Evolutionary conservation across 345 rosid genomes (phyloP), one percentile per base, ranked within the genome.

Genomic region (Salix arbutifolia): DNA sequence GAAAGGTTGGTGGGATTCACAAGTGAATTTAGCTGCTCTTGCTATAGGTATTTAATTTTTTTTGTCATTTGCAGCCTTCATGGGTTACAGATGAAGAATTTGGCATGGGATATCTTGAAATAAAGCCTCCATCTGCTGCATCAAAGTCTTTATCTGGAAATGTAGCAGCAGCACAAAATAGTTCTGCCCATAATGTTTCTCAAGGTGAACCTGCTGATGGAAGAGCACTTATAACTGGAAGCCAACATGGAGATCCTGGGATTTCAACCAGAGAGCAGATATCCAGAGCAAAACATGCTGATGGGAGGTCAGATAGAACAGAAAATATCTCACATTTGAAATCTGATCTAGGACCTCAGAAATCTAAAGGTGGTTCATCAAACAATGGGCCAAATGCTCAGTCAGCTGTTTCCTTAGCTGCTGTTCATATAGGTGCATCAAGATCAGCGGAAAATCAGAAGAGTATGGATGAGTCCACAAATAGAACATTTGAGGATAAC

Each of bases 51-150:
- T 65, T 69, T 33, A 2, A 4, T 61, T 40, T 40, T 48, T 70
- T 67, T 77, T 69, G 9, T 69, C 40, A 30, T 81, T 69, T 88
- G 78, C 93, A 96, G 99, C 87, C 97, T 46, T 90, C 88, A 52
- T 96, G 99, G 99, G 96, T 96, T 60, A 94, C 99, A 0, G 99
- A 96, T 82, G 99, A 96, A 84, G 99, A 96, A 84, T 96, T 94
- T 87, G 96, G 97, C 80, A 92, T 92, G 99, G 99, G 99, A 80
- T 94, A 89, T 82, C 91, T 96, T 72, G 98, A 96, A 76, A 82
- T 91, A 68, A 96, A 91, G 84, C 90, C 94, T 77, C 88, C 92
- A 64, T 77, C 91, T 14, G 82, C 85, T 68, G 85, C 89, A 71
- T 76, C 91, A 67, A 93, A 89, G 85, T 86, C 90, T 80, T 52